Evolutionary conservation across 2,329 filamentous ascomycete species (phyloP).

Genomic region (Cladosporium austrohemisphaericum): DNA sequence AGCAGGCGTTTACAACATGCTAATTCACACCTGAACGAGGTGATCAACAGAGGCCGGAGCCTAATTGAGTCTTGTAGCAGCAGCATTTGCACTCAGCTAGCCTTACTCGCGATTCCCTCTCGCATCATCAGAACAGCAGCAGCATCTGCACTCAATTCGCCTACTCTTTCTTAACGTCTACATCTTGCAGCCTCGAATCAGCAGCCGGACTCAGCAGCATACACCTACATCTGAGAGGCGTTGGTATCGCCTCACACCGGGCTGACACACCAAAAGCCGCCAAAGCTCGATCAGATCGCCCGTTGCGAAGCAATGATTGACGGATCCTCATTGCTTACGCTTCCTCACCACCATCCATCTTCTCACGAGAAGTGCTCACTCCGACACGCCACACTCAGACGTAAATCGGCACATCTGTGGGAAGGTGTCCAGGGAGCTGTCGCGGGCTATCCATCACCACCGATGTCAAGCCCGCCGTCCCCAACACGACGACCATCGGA

Average conservation of each 20-base stretch:
- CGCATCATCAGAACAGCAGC: too few species aligned
- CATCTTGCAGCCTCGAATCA: too few species aligned
- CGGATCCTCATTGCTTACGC: conserved; percentile 1
- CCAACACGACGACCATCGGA: conserved; percentile 25
- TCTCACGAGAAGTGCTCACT: neutral
- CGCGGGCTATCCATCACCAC: conserved; percentile 45
- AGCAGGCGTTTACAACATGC: conserved; percentile 5
- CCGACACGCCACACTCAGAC: conserved; percentile 11
- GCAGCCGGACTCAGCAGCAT: too few species aligned
- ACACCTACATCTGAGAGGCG: too few species aligned
- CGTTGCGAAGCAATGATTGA: conserved; percentile 13
- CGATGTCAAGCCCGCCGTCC: conserved; percentile 50
- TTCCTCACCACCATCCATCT: conserved; percentile 6
- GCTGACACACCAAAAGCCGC: conserved; percentile 2
- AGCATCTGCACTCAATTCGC: too few species aligned
- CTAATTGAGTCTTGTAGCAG: neutral
- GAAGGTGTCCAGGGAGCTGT: neutral
- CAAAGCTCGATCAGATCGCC: neutral
- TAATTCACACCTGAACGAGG: neutral
- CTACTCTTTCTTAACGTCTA: too few species aligned
- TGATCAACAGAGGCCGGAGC: neutral
- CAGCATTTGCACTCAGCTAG: neutral
- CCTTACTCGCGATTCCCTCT: too few species aligned
- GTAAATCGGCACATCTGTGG: conserved; percentile 11
- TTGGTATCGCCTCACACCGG: neutral